Conservation (phyloP, 305 asterid species). For the Fraxinus angustifolia region DNA sequence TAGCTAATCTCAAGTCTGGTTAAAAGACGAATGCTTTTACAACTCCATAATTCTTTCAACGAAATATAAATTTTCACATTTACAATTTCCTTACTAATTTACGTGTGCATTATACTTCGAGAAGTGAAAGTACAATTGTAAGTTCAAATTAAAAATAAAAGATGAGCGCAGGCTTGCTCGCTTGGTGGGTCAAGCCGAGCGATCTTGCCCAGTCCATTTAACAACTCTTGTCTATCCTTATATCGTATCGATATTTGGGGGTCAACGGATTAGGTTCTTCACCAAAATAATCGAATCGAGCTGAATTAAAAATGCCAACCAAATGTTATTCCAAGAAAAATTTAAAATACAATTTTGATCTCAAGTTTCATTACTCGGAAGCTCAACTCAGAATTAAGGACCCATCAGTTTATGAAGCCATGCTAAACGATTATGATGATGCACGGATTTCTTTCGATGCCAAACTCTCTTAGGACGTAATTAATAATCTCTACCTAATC, state of each 20-base stretch:
- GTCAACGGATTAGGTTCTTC: not conserved
- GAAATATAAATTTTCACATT: not conserved
- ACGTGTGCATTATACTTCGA: not conserved
- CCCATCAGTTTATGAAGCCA: not conserved
- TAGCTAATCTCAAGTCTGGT: not conserved
- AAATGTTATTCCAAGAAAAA: not conserved
- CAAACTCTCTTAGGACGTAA: not conserved
- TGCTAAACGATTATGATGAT: not conserved
- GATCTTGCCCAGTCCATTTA: not conserved
- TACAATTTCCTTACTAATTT: not conserved
- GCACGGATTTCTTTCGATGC: not conserved
- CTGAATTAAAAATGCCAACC: not conserved
- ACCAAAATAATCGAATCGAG: not conserved
- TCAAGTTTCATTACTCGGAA: not conserved
- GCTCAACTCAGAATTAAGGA: not conserved
- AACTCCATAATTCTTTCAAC: not conserved
- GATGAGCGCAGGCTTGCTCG: not conserved
- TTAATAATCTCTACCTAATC: constrained; percentile 10
- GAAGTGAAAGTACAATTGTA: not conserved
- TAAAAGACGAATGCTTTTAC: not conserved
- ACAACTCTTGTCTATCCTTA: not conserved
- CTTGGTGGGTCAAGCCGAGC: not conserved
- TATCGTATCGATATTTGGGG: too few relatives aligned
- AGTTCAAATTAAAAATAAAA: not conserved
- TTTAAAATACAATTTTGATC: not conserved